These are phyloP conservation scores for Cephaloascus albidus DNA, from an alignment of 805 yeast species.

Conservation along the genomic window DNA sequence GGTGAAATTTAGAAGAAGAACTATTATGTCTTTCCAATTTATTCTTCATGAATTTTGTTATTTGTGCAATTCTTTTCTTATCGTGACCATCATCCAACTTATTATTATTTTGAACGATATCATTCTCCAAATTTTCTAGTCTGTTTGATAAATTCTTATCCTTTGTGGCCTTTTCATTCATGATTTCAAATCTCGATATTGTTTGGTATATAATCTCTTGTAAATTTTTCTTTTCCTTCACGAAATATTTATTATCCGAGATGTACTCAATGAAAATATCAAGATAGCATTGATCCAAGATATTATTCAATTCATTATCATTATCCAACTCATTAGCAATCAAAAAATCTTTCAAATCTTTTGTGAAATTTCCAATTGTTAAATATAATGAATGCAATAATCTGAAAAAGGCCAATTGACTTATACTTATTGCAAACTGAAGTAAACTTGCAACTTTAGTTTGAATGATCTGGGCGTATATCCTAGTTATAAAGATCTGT, in stretches of 20 bases:
- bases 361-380: constrained; percentile 49
- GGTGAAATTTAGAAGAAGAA: not conserved
- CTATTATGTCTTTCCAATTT: not conserved
- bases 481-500: constrained; percentile 60
- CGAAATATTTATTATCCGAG: constrained; percentile 60
- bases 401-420: constrained; percentile 68
- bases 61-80: constrained; percentile 38
- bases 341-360: constrained; percentile 55
- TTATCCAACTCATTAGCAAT: constrained; percentile 34
- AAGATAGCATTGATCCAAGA: constrained; percentile 63
- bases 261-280: constrained; percentile 68
- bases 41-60: constrained; percentile 46
- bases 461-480: constrained; percentile 64
- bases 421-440: constrained; percentile 51
- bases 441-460: constrained; percentile 48
- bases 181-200: constrained; percentile 32
- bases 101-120: not conserved
- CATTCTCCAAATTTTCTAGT: constrained; percentile 17
- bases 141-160: constrained; percentile 24
- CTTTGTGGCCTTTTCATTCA: constrained; percentile 23
- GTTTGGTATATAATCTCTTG: constrained; percentile 40
- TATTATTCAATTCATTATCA: constrained; percentile 31
- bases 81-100: constrained; percentile 15
- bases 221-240: constrained; percentile 58
- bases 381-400: constrained; percentile 60